Evolutionary conservation across 352 stramenopile genomes (phyloP).

Genomic region (Peronospora belbahrii): DNA sequence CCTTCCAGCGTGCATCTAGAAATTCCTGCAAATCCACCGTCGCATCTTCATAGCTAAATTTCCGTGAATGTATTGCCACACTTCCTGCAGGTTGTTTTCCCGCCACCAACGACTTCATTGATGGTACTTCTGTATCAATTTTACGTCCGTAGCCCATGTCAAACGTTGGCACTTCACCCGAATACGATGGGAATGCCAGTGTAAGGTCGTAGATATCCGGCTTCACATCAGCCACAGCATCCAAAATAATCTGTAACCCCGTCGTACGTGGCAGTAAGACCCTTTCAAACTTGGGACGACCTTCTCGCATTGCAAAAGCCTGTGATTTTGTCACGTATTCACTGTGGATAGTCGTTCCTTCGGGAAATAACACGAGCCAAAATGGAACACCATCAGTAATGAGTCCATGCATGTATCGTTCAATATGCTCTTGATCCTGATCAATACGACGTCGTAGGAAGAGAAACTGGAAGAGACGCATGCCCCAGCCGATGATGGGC

Average conservation of each 20-base stretch:
- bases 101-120: constrained; percentile 66
- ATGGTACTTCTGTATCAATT: constrained; percentile 73
- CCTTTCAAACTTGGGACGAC: constrained; percentile 84
- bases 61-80: constrained; percentile 53
- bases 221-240: constrained; percentile 77
- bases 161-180: constrained; percentile 79
- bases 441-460: constrained; percentile 84
- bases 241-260: constrained; percentile 89
- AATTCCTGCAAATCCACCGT: constrained; percentile 45
- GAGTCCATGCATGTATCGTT: constrained; percentile 70
- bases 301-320: constrained; percentile 61
- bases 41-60: constrained; percentile 58
- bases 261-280: constrained; percentile 88
- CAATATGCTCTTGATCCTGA: constrained; percentile 58
- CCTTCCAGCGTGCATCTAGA: constrained; percentile 59
- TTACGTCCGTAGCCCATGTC: constrained; percentile 86
- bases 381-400: constrained; percentile 81
- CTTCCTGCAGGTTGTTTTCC: constrained; percentile 34
- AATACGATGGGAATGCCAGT: constrained; percentile 80
- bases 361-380: constrained; percentile 86
- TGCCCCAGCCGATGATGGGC: constrained; percentile 84
- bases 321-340: constrained; percentile 87
- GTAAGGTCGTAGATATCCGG: constrained; percentile 92
- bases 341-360: constrained; percentile 87
- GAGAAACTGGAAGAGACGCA: constrained; percentile 87